Conservation (phyloP, 2,329 filamentous ascomycete genomes). For the Fusarium sp. region DNA sequence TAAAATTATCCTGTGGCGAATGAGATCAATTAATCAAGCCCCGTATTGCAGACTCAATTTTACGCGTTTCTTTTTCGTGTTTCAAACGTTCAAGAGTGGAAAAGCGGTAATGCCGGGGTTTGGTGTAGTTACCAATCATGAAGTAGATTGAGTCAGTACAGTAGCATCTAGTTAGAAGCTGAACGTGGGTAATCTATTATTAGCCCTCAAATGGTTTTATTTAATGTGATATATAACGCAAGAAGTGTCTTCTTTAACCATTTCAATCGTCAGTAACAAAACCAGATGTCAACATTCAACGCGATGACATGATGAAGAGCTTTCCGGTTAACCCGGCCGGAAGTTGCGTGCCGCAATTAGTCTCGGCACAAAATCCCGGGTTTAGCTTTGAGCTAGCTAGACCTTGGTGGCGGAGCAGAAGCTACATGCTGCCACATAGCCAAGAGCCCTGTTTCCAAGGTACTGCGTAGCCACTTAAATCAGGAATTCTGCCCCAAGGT, state of each 20-base stretch:
- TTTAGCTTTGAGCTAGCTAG: constrained; percentile 1
- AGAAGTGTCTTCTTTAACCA: too few relatives aligned
- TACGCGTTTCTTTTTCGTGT: neutral
- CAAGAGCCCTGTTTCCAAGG: neutral
- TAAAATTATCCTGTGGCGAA: neutral
- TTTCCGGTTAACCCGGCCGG: constrained; percentile 20
- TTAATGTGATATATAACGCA: neutral
- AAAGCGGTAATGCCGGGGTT: neutral
- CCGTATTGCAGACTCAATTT: neutral
- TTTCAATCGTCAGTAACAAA: neutral
- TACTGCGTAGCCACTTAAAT: neutral
- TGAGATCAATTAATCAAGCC: accelerated
- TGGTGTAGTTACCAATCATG: neutral
- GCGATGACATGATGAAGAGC: neutral
- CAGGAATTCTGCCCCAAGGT: neutral
- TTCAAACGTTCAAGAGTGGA: too few relatives aligned
- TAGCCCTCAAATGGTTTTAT: too few relatives aligned
- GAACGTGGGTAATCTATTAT: too few relatives aligned
- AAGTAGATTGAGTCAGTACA: neutral
- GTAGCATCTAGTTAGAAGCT: neutral
- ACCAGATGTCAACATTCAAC: neutral
- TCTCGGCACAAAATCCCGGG: constrained; percentile 9
- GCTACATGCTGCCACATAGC: neutral
- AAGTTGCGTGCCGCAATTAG: constrained; percentile 9
- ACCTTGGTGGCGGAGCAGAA: neutral